Base-by-base conservation (phyloP, 179 eudicot species). In the Gypsophila paniculata region DNA sequence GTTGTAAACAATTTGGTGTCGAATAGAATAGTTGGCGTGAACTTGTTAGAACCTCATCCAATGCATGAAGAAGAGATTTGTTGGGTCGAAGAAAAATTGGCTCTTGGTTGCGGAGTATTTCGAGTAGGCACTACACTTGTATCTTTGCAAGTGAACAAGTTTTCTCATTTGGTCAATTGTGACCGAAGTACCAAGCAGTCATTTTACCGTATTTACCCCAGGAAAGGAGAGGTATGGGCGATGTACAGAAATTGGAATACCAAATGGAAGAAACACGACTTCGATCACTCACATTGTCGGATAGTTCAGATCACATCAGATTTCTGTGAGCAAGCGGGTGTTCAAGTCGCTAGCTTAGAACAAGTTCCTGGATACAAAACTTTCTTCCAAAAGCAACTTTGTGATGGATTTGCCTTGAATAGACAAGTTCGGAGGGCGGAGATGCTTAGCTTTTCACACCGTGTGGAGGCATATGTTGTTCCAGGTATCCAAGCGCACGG, bases 381-480 rank as follows among this genome's bases (percentile, higher is more conserved):
- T 15, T 82, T 82, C 68, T 82, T 66, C 61, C 78, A 71, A 26
- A 79, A 78, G 65, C 76, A 74, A 74, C 52, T 65, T 52, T 69
- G 63, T 32, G 77, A 86, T 68, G 90, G 90, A 36, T 82, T 81
- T 77, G 81, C 80, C 29, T 79, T 85, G 75, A 77, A 72, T 65
- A 79, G 84, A 21, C 70, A 51, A 51, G 82, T 88, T 74, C 71
- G 80, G n/a, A 83, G 70, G 48, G 6, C 79, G 2, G 86, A 88
- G 23, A 68, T 86, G 78, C 79, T 78, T 70, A 74, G 84, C 39
- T 88, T 88, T 66, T 85, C 89, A 54, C 93, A 88, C 63, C 81
- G 79, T 55, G 82, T 88, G 36, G 85, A 83, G 52, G 83, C 90
- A 49, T 86, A 71, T 59, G 72, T 81, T 58, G 89, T 88, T 48